Base-by-base conservation (phyloP, 164 flowering plant genomes). In the Umbilicus rupestris region DNA sequence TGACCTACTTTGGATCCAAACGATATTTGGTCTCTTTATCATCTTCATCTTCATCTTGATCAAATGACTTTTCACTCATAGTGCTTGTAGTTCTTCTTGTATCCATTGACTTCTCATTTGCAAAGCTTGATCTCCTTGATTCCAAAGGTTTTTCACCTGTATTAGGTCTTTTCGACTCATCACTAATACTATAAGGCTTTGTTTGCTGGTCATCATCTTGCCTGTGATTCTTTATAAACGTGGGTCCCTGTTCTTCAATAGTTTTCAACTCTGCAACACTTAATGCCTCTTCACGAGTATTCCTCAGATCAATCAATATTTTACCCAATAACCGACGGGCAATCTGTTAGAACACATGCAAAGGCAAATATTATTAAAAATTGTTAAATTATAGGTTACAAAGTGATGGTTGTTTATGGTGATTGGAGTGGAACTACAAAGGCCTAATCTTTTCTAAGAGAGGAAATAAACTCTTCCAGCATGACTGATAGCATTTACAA, bases 241-340 rank as follows among this genome's bases (percentile, higher is more conserved):
- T 16, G 73, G 86, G 66, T 44, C 39, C 55, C 59, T 82, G 80
- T 22, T 83, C 90, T 68, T 88, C 86, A 73, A 74, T 83, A 73
- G 77, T 70, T 74, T 91, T 94, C 64, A 86, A 70, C 78, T 88
- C 97, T 69, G 97, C 90, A 67, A 92, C 97, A 72, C 83, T 81
- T 39, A 83, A 79, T 9, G 97, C 97, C 78, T 95, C 99, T 74
- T 92, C 97, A 70, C 93, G 89, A 35, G 99, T 91, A 73, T 95
- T 95, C 75, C 96, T 79, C 71, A 95, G 75, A 78, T 95, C 99
- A 75, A 95, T 95, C 76, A 95, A 76, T 64, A 95, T 78, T 73
- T 95, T 95, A 33, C 99, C 99, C 94, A 95, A 73, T 81, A 95
- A 75, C 39, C 97, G 95, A 22, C 97, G 96, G 42, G 99, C 96